Percentiles rank a stretch among this genome's conserved stretches.
Conservation (phyloP, 2,329 filamentous ascomycete genomes). For the Cladosporium oxysporum region DNA sequence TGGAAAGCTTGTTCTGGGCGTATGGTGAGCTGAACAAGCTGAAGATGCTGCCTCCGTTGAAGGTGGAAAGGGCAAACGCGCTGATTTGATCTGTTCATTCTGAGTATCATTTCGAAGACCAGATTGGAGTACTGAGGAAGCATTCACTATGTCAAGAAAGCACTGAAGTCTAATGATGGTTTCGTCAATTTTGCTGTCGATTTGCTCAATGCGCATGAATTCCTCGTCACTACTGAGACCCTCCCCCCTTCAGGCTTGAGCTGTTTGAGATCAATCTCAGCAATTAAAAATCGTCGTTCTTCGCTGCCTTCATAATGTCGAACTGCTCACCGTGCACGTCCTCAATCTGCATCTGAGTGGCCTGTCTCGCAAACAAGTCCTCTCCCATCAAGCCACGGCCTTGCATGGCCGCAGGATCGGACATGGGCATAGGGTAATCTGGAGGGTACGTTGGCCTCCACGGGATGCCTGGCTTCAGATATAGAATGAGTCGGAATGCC, state of each 20-base stretch:
- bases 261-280: not conserved
- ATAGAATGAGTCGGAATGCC: slow-evolving; percentile 83
- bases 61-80: slow-evolving; percentile 30
- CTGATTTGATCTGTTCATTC: slow-evolving; percentile 25
- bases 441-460: slow-evolving; percentile 40
- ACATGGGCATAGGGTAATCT: slow-evolving; percentile 27
- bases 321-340: slow-evolving; percentile 30
- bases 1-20: slow-evolving; percentile 46
- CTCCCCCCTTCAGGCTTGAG: not conserved
- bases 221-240: not conserved
- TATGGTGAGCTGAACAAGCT: slow-evolving; percentile 45
- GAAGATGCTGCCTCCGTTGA: slow-evolving; percentile 46
- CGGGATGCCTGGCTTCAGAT: slow-evolving; percentile 65
- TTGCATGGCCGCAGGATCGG: slow-evolving; percentile 22
- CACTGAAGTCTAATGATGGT: not conserved
- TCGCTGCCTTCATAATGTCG: slow-evolving; percentile 19
- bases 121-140: not conserved
- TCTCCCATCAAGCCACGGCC: slow-evolving; percentile 27
- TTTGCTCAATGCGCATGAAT: not conserved
- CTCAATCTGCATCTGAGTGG: slow-evolving; percentile 33
- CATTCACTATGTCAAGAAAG: not conserved
- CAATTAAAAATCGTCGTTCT: slow-evolving; percentile 10
- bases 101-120: not conserved
- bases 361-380: slow-evolving; percentile 32
- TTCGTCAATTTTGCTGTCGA: not conserved